These are phyloP conservation scores for Styphnolobium japonicum DNA, from an alignment of 306 rosid species.

Conservation along the genomic window DNA sequence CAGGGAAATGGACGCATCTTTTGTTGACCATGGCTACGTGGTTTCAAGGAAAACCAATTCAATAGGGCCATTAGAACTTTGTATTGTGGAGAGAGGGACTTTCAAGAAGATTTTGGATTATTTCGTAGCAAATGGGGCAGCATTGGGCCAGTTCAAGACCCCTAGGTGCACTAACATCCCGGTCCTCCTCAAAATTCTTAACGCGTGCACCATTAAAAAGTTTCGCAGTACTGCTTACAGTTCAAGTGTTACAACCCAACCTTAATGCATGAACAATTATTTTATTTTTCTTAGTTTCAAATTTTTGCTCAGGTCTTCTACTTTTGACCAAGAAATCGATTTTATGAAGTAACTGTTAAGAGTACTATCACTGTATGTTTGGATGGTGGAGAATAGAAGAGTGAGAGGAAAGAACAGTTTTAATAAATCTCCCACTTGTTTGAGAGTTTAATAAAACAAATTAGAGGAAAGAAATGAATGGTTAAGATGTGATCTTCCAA, in stretches of 20 bases:
- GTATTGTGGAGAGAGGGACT: conserved; percentile 61
- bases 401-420: no score
- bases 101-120: conserved; percentile 64
- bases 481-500: no score
- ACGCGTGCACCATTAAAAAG: conserved; percentile 34
- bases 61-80: conserved; percentile 63
- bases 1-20: conserved; percentile 58
- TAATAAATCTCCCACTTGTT: no score
- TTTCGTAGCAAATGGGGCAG: conserved; percentile 55
- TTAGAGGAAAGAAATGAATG: no score
- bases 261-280: background rate
- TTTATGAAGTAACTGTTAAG: background rate
- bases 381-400: no score
- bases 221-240: conserved; percentile 54
- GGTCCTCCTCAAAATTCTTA: conserved; percentile 49
- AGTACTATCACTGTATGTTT: no score
- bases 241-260: background rate
- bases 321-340: no score
- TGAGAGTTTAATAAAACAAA: no score
- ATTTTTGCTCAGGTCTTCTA: no score
- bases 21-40: conserved; percentile 68
- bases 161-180: conserved; percentile 69
- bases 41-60: conserved; percentile 55
- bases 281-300: background rate
- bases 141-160: conserved; percentile 72